Conservation (phyloP, 2,329 filamentous ascomycete genomes). For the Massarina eburnea region DNA sequence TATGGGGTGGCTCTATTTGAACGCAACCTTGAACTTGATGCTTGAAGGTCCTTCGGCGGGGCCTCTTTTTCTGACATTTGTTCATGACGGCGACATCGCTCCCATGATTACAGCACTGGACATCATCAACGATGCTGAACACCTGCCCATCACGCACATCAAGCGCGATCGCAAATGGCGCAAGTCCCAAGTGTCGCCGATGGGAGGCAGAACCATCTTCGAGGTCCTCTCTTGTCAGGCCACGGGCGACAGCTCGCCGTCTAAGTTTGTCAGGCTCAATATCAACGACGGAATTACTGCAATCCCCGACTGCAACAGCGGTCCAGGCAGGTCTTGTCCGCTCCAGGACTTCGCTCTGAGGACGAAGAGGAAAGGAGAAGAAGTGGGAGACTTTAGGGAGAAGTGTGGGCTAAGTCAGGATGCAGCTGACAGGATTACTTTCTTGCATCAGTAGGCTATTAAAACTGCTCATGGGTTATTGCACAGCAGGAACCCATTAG, state of each 20-base stretch:
- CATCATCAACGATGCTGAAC: slow-evolving; percentile 48
- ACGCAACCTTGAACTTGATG: slow-evolving; percentile 56
- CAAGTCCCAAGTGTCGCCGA: slow-evolving; percentile 58
- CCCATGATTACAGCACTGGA: slow-evolving; percentile 57
- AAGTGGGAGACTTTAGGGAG: slow-evolving; percentile 52
- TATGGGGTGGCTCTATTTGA: slow-evolving; percentile 62
- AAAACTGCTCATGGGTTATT: neutral
- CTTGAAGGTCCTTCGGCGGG: slow-evolving; percentile 48
- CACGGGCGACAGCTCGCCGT: neutral
- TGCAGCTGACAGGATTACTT: slow-evolving; percentile 48
- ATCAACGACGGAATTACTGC: slow-evolving; percentile 60
- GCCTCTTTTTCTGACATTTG: slow-evolving; percentile 60
- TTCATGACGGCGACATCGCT: slow-evolving; percentile 62
- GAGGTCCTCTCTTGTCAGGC: slow-evolving; percentile 52
- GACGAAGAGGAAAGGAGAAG: slow-evolving; percentile 44
- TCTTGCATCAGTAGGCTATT: slow-evolving; percentile 48
- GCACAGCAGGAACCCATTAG: neutral
- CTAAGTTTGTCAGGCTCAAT: slow-evolving; percentile 53
- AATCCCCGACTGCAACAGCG: slow-evolving; percentile 50
- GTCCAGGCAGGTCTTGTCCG: slow-evolving; percentile 53
- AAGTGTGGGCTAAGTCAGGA: slow-evolving; percentile 50
- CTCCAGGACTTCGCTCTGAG: slow-evolving; percentile 47
- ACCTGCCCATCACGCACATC: slow-evolving; percentile 52
- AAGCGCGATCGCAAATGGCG: slow-evolving; percentile 52
- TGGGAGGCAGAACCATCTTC: slow-evolving; percentile 59